Evolutionary conservation across 164 flowering plant species (phyloP).

Genomic region (Magnolia changhungtana): DNA sequence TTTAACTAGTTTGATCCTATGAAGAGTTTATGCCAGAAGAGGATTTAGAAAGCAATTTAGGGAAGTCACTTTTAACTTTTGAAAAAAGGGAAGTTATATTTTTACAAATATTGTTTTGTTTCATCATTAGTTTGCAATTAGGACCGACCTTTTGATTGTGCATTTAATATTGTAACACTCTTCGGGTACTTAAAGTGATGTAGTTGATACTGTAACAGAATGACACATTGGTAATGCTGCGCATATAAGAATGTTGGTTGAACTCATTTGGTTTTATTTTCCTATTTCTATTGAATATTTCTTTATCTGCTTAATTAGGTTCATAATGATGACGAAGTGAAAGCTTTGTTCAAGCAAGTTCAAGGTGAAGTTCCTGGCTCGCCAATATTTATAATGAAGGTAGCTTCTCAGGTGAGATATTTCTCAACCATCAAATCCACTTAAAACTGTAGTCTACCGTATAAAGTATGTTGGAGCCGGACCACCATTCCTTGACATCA

Average conservation of each 20-base stretch:
- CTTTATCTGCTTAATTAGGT: conserved; percentile 45
- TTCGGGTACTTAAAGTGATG: neutral
- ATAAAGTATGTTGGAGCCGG: neutral
- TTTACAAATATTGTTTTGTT: neutral
- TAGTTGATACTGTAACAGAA: neutral
- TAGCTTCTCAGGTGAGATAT: conserved; percentile 90
- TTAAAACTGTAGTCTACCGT: neutral
- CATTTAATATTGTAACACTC: neutral
- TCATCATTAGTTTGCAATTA: neutral
- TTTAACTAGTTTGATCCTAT: neutral
- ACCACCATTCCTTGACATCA: neutral
- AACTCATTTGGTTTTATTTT: neutral
- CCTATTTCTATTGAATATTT: neutral
- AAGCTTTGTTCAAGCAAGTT: conserved; percentile 97
- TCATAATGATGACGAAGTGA: conserved; percentile 97
- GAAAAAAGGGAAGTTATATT: neutral
- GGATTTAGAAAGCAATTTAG: too few species aligned
- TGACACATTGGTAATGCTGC: neutral
- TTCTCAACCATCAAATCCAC: neutral
- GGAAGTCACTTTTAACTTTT: too few species aligned
- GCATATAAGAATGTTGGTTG: neutral
- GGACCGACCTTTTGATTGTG: neutral
- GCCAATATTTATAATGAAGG: conserved; percentile 98
- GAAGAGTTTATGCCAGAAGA: neutral
- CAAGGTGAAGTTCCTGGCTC: conserved; percentile 99